Conservation (phyloP, 257 asterid species). For the Plantago major region DNA sequence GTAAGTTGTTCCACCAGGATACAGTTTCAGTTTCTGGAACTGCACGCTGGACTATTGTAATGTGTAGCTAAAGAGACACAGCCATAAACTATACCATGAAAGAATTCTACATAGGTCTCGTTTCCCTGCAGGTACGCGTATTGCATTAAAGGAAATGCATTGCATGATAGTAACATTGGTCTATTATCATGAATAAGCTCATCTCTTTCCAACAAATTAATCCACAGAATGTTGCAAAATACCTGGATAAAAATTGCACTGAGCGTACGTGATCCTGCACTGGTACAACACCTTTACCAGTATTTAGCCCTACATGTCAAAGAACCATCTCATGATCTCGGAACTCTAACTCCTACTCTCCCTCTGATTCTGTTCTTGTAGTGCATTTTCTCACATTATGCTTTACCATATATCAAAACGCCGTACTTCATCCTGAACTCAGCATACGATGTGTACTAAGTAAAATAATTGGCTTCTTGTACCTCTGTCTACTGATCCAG, state of each 20-base stretch:
- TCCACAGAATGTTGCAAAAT: constrained; percentile 58
- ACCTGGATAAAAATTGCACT: constrained; percentile 72
- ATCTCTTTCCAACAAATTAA: neutral
- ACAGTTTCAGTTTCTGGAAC: neutral
- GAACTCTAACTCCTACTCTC: constrained; percentile 1
- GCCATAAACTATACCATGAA: constrained; percentile 70
- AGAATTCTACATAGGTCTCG: constrained; percentile 46
- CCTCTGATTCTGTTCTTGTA: too few relatives aligned
- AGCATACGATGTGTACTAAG: constrained; percentile 89
- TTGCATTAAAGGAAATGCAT: neutral
- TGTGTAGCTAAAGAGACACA: constrained; percentile 41
- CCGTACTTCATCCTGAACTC: constrained; percentile 88
- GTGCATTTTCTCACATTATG: constrained; percentile 90
- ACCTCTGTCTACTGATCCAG: constrained; percentile 90
- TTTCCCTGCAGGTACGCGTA: constrained; percentile 57
- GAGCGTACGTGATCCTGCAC: constrained; percentile 40
- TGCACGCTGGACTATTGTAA: neutral
- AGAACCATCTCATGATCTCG: constrained; percentile 11
- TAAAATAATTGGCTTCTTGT: constrained; percentile 45
- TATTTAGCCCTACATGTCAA: constrained; percentile 12
- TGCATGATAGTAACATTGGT: neutral
- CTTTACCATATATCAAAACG: constrained; percentile 54
- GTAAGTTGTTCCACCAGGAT: constrained; percentile 39
- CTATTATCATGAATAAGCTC: neutral
- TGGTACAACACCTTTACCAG: constrained; percentile 33